Percentiles rank a stretch among this genome's conserved stretches.
Evolutionary conservation across 2,329 filamentous ascomycete species (phyloP).

Genomic region (Trichoderma atroviride): DNA sequence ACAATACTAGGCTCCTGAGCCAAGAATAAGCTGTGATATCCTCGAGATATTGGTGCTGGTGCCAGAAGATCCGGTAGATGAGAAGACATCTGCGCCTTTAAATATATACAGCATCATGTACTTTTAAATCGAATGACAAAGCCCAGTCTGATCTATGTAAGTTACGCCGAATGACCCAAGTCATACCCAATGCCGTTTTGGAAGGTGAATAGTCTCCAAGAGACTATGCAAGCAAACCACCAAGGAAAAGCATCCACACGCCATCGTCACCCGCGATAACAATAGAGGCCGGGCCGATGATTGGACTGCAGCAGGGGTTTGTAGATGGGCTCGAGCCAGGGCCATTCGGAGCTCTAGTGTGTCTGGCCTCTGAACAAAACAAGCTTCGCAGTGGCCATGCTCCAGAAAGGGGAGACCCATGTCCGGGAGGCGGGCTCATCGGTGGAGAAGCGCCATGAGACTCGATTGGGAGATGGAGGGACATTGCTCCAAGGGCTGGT

Average conservation of each 20-base stretch:
- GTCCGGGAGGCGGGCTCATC: neutral
- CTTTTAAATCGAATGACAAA: neutral
- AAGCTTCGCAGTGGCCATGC: constrained; percentile 21
- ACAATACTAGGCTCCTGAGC: constrained; percentile 23
- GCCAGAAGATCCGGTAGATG: neutral
- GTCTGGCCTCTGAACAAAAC: constrained; percentile 12
- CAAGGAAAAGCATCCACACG: constrained; percentile 20
- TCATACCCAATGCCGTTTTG: constrained; percentile 26
- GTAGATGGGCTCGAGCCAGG: constrained; percentile 13
- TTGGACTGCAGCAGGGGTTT: constrained; percentile 7
- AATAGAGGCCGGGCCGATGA: constrained; percentile 11
- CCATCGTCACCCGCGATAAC: constrained; percentile 21
- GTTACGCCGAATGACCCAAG: constrained; percentile 21
- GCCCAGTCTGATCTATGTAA: neutral
- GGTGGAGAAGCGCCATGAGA: constrained; percentile 11
- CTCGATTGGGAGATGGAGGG: constrained; percentile 7
- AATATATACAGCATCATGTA: constrained; percentile 16
- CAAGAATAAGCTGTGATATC: constrained; percentile 19
- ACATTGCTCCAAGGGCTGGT: constrained; percentile 14
- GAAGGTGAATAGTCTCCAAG: constrained; percentile 25
- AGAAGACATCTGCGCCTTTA: constrained; percentile 18
- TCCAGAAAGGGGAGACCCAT: constrained; percentile 21
- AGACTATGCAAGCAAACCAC: constrained; percentile 8
- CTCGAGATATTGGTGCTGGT: constrained; percentile 24
- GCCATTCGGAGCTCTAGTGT: constrained; percentile 19